Percentiles rank a stretch among this genome's conserved stretches.
Evolutionary conservation across 73 alveolate species (phyloP).

Genomic region (Tetrahymena elliotti): DNA sequence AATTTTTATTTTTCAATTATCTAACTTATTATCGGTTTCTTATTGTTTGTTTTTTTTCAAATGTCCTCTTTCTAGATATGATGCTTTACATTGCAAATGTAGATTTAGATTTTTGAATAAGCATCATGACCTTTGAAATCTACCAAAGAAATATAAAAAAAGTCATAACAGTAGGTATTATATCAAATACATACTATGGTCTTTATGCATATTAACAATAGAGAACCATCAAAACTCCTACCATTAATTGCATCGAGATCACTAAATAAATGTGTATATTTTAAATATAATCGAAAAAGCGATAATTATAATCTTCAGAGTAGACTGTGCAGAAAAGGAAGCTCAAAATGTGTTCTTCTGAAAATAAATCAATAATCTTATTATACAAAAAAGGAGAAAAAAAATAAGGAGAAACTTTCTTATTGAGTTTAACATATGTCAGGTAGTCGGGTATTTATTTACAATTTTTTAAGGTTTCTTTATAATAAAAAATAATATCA

Average conservation of each 20-base stretch:
- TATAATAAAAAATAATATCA: not conserved
- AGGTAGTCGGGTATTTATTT: not conserved
- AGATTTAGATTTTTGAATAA: not conserved
- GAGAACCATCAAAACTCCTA: not conserved
- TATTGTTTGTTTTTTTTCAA: not conserved
- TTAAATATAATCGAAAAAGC: not conserved
- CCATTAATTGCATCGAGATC: not conserved
- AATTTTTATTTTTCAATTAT: too few relatives aligned
- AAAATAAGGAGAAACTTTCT: not conserved
- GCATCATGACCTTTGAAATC: not conserved
- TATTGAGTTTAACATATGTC: not conserved
- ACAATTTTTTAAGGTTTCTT: not conserved
- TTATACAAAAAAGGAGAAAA: not conserved
- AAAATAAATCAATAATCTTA: not conserved
- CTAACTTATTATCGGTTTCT: not conserved
- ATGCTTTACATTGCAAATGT: not conserved
- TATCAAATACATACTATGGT: too few relatives aligned
- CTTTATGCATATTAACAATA: not conserved
- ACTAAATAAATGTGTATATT: not conserved
- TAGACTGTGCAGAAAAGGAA: not conserved
- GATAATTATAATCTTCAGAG: not conserved
- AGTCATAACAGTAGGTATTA: not conserved
- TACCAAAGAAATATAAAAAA: not conserved
- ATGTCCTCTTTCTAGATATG: not conserved
- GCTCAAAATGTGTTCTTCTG: not conserved